Evolutionary conservation across 345 rosid species (phyloP), one percentile per base, ranked within the genome.

Genomic region (Ceriops tagal): DNA sequence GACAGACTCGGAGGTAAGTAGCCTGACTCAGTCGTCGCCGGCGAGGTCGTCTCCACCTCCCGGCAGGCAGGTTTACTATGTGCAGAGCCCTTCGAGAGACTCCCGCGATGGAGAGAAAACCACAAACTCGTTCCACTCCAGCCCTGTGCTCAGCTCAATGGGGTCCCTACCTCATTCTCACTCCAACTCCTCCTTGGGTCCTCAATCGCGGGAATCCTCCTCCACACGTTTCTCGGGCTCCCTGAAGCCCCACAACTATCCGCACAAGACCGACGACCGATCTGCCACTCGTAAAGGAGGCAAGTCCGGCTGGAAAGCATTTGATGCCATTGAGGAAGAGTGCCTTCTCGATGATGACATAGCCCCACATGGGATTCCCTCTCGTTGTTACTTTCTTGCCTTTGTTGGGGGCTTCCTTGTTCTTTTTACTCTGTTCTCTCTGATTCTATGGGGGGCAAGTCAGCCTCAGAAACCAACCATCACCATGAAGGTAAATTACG

Each of bases 291-390:
- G 72, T 28, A 82, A 77, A 71, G 71, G 18, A 24, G 66, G 71
- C 22, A 64, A 77, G 61, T 76, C 79, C 1, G 49, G 49, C 19
- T 81, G 87, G 75, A 85, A 82, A 71, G 84, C 70, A 74, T 89
- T 89, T 61, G 92, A 84, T 22, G 85, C 88, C 72, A 86, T 89
- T 64, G 96, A 89, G 73, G 92, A 89, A 76, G 96, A 89, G 60
- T 83, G 83, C 5, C 84, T 89, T 58, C 84, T 89, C 3, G 73
- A 68, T 6, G 82, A 68, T 18, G 90, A 74, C 24, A 32, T 46
- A 15, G 30, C 53, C 46, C 55, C 64, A 0, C 51, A 72, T 22
- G 79, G 77, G 49, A 6, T 81, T 39, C 66, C 83, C 30, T 83
- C 89, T 19, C 80, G 92, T 2, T 86, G 79, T 69, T 90, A 86